These are phyloP conservation scores for Pulveroboletus sp. DNA, from an alignment of 1,284 basidiomycete species.

Conservation along the genomic window DNA sequence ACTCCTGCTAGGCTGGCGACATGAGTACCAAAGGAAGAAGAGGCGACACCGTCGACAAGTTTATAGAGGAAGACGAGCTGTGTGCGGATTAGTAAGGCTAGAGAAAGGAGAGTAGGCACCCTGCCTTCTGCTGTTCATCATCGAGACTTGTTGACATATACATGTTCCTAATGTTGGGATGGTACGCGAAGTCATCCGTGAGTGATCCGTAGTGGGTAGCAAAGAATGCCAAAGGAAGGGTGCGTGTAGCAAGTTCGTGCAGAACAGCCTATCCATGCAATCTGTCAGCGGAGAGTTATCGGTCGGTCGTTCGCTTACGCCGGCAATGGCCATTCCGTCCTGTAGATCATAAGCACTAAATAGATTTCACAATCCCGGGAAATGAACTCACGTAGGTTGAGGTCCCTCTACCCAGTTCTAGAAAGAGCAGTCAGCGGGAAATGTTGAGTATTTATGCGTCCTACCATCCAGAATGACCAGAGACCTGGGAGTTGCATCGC, in stretches of 20 bases:
- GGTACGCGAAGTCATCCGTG: slow-evolving; percentile 86
- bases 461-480: slow-evolving; percentile 93
- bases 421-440: slow-evolving; percentile 14
- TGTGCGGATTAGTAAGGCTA: not conserved
- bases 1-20: slow-evolving; percentile 88
- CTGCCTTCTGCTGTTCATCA: slow-evolving; percentile 82
- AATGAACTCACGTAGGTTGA: slow-evolving; percentile 70
- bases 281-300: slow-evolving; percentile 8
- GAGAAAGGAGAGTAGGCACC: slow-evolving; percentile 7
- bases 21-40: slow-evolving; percentile 91
- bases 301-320: slow-evolving; percentile 47
- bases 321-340: slow-evolving; percentile 96
- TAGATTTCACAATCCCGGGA: slow-evolving; percentile 21
- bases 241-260: slow-evolving; percentile 90
- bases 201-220: slow-evolving; percentile 88
- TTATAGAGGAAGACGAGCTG: slow-evolving; percentile 93
- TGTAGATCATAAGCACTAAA: slow-evolving; percentile 35
- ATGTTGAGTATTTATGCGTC: slow-evolving; percentile 23
- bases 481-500: slow-evolving; percentile 88
- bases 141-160: slow-evolving; percentile 94
- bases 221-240: slow-evolving; percentile 82
- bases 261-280: slow-evolving; percentile 68
- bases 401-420: slow-evolving; percentile 88
- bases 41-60: slow-evolving; percentile 84
- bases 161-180: slow-evolving; percentile 91